Evolutionary conservation across 106 monocot species (phyloP).

Genomic region (Dendrobium chrysotoxum): DNA sequence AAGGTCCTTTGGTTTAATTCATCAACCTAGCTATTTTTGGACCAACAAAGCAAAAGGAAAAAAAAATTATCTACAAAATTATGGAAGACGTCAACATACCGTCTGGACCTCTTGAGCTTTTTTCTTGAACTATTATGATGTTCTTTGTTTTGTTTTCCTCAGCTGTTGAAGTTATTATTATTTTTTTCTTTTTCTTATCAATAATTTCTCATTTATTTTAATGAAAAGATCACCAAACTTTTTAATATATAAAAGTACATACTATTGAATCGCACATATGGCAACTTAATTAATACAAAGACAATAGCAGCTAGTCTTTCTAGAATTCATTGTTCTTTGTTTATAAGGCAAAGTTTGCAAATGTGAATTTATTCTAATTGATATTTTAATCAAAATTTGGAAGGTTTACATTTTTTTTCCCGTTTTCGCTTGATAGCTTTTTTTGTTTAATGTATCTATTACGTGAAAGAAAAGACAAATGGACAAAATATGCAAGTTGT

Average conservation of each 20-base stretch:
- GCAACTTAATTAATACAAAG: neutral
- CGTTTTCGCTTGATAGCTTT: neutral
- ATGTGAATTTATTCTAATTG: neutral
- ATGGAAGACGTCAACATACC: neutral
- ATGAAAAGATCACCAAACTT: neutral
- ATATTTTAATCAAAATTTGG: neutral
- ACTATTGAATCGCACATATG: neutral
- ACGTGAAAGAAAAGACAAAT: neutral
- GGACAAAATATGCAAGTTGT: neutral
- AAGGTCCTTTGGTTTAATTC: neutral
- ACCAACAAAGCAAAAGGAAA: neutral
- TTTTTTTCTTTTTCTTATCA: neutral
- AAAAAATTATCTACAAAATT: neutral
- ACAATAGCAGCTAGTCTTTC: neutral
- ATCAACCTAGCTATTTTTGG: neutral
- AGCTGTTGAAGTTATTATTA: neutral
- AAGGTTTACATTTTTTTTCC: neutral
- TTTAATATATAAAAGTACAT: neutral
- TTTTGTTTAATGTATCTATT: neutral
- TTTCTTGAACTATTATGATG: too few relatives aligned
- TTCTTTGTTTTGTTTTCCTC: neutral
- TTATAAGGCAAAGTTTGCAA: neutral
- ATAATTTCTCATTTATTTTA: neutral
- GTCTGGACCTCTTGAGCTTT: too few relatives aligned
- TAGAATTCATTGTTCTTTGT: neutral